Percentiles rank a stretch among this genome's conserved stretches.
phyloP scores from a whole-genome alignment of 441 rosid genomes.

The Lagerstroemia fauriei region DNA sequence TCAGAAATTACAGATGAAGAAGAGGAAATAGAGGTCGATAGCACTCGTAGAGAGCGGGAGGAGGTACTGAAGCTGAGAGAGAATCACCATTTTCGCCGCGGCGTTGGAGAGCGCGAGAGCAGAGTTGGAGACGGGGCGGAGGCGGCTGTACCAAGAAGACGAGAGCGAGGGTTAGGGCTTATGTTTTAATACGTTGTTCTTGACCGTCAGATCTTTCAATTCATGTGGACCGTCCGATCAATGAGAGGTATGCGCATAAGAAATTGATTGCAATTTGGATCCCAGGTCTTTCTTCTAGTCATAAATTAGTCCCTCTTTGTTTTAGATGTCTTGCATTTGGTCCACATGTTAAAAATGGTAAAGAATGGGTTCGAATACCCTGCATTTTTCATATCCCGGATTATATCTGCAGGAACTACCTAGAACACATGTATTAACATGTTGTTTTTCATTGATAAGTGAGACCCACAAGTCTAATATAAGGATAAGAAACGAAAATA shows the following conservation, averaged over 20 bases:
- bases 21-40: not conserved
- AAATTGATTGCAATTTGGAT: too few relatives aligned
- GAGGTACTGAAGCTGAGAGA: not conserved
- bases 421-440: too few relatives aligned
- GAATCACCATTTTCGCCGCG: constrained; percentile 5
- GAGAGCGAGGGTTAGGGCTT: not conserved
- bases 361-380: too few relatives aligned
- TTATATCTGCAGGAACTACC: too few relatives aligned
- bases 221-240: not conserved
- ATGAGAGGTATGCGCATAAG: not conserved
- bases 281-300: too few relatives aligned
- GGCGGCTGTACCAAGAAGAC: not conserved
- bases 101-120: not conserved
- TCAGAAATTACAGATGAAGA: not conserved
- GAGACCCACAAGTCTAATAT: too few relatives aligned
- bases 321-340: too few relatives aligned
- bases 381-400: too few relatives aligned
- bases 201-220: not conserved
- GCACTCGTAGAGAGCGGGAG: not conserved
- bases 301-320: too few relatives aligned
- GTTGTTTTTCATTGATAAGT: too few relatives aligned
- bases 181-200: not conserved
- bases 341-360: too few relatives aligned
- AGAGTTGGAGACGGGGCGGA: not conserved
- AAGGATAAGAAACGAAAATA: too few relatives aligned